Evolutionary conservation across 2,329 filamentous ascomycete species (phyloP).

Genomic region (Cladophialophora immunda): DNA sequence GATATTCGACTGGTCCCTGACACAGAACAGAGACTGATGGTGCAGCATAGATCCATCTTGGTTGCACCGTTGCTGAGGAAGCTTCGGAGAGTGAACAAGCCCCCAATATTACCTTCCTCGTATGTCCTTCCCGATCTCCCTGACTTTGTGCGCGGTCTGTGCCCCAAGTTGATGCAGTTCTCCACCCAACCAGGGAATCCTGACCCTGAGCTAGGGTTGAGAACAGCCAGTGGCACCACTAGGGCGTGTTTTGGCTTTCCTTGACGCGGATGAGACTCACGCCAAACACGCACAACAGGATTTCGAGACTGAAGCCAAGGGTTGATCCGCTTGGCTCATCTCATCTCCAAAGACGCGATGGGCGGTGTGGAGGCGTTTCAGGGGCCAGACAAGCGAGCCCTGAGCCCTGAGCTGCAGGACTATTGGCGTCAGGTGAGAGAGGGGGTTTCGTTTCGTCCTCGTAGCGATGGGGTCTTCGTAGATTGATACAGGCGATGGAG

Average conservation of each 20-base stretch:
- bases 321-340: conserved; percentile 23
- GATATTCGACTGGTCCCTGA: conserved; percentile 9
- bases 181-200: not conserved
- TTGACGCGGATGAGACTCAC: conserved; percentile 8
- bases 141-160: not conserved
- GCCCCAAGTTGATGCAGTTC: not conserved
- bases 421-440: not conserved
- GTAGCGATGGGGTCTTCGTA: not conserved
- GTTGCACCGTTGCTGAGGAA: conserved; percentile 8
- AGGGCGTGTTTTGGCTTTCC: conserved; percentile 9
- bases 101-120: not conserved
- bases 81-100: not conserved
- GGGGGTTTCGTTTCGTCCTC: not conserved
- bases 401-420: not conserved
- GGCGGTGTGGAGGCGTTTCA: conserved; percentile 20
- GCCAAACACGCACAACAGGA: conserved; percentile 19
- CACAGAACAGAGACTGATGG: conserved; percentile 18
- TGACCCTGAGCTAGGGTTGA: conserved; percentile 10
- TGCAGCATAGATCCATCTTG: conserved; percentile 26
- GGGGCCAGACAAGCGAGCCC: conserved; percentile 4
- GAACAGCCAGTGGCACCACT: not conserved
- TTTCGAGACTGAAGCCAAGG: conserved; percentile 15
- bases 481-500: not conserved
- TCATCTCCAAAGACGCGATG: conserved; percentile 17
- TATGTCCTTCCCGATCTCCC: conserved; percentile 1